A percentile compares a stretch with the other conserved stretches of the same genome.
Evolutionary conservation across 257 asterid species (phyloP).

Genomic region (Phtheirospermum japonicum): DNA sequence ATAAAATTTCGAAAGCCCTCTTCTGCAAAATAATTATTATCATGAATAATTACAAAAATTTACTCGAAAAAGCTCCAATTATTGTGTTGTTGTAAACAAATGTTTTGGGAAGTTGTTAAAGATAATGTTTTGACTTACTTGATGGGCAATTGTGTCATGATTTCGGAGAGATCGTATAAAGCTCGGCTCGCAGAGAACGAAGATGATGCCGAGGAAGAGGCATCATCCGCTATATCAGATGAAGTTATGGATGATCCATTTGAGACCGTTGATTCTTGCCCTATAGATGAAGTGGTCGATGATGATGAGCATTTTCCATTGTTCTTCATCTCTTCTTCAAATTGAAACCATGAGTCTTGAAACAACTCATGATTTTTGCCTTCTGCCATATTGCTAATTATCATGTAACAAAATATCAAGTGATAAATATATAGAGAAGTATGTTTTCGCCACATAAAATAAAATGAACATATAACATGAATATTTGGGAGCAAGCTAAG

Average conservation of each 20-base stretch:
- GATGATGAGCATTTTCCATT: conserved; percentile 34
- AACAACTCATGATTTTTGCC: conserved; percentile 34
- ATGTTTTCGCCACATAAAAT: no score
- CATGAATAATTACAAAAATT: no score
- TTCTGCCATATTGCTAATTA: conserved; percentile 37
- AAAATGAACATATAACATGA: no score
- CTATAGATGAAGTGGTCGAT: conserved; percentile 42
- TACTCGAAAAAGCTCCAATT: no score
- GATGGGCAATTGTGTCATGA: conserved; percentile 82
- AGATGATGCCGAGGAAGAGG: conserved; percentile 43
- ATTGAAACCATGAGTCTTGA: conserved; percentile 45
- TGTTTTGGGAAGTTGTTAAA: no score
- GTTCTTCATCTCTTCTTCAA: conserved; percentile 11
- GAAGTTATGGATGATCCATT: conserved; percentile 47
- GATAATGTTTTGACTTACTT: no score
- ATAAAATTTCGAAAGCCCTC: conserved; percentile 76
- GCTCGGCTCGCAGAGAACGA: conserved; percentile 41
- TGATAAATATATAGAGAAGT: no score
- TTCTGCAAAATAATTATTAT: no score
- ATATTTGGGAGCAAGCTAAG: conserved; percentile 18
- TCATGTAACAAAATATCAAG: no score
- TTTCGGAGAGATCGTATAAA: conserved; percentile 52
- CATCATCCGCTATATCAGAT: conserved; percentile 61
- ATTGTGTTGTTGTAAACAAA: no score
- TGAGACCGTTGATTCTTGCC: conserved; percentile 49